Evolutionary conservation across 495 filamentous ascomycete species (phyloP), one percentile per base, ranked within the genome.

Genomic region (Cercophora scortea): DNA sequence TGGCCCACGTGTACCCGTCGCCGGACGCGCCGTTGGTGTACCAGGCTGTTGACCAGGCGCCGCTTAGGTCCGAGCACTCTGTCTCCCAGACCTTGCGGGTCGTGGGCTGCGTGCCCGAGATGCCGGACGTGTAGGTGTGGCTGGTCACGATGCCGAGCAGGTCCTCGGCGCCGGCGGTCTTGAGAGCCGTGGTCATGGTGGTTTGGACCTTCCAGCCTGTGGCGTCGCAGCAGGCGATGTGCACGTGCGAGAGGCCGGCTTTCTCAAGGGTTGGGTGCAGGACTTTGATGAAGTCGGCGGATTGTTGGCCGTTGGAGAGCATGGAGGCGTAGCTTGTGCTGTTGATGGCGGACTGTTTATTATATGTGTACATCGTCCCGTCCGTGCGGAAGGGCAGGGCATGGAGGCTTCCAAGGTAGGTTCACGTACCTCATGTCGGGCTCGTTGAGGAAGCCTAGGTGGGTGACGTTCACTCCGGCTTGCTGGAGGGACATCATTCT

Each of bases 361-460:
- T 25, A 25, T 5, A 5, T 25, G 25, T 25, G 25, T 25, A 5
- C 25, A 25, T 25, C 25, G 25, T 25, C 25, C 25, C 5, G 25
- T 25, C n/a, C n/a, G n/a, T 25, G 25, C n/a, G 25, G 5, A 25
- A 25, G 25, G 25, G 25, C 25, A 25, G 25, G n/a, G 5, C 25
- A 25, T 25, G 25, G 25, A 25, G 25, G 25, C 25, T 25, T 25
- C 25, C 25, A 44, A 32, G 25, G 32, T 32, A 18, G 46, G 9
- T 40, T 13, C 13, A n/a, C 61, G 51, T 43, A 68, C 65, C 53
- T 61, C 6, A 64, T 73, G 49, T 81, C 74, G 0, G 79, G 80
- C 61, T 83, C 80, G 51, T 82, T 83, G 54, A 81, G 56, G 51
- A 79, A 81, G 6, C 78, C 79, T 13, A 83, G 51, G 50, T 76